phyloP scores from a whole-genome alignment of 768 basidiomycete species.

The Suillus ampliporus region DNA sequence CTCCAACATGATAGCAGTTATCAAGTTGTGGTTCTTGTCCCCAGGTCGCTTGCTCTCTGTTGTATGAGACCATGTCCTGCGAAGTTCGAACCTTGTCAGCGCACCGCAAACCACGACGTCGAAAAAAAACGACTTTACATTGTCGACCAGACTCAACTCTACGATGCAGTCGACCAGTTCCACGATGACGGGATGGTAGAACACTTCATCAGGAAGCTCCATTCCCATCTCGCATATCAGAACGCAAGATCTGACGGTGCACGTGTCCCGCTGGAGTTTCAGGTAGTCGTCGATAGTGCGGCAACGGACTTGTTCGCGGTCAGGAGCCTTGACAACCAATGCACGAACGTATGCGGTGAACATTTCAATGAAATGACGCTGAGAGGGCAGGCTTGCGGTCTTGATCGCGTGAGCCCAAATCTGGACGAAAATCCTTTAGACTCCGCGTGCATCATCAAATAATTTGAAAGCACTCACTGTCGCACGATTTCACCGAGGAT shows the following conservation, averaged over 20 bases:
- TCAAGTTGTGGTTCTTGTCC: slow-evolving; percentile 39
- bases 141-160: slow-evolving; percentile 30
- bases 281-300: slow-evolving; percentile 39
- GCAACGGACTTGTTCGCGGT: slow-evolving; percentile 14
- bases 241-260: slow-evolving; percentile 35
- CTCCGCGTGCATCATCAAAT: neutral
- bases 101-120: neutral
- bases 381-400: slow-evolving; percentile 1
- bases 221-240: slow-evolving; percentile 35
- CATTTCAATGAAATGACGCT: slow-evolving; percentile 13
- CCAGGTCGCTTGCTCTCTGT: slow-evolving; percentile 41
- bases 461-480: slow-evolving; percentile 6
- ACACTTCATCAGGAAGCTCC: slow-evolving; percentile 39
- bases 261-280: slow-evolving; percentile 36
- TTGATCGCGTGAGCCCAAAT: slow-evolving; percentile 13
- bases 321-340: slow-evolving; percentile 9
- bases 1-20: slow-evolving; percentile 41
- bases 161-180: slow-evolving; percentile 14
- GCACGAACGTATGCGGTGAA: slow-evolving; percentile 7
- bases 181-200: slow-evolving; percentile 27
- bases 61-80: slow-evolving; percentile 45
- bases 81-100: neutral
- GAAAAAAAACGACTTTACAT: slow-evolving; percentile 22
- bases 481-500: slow-evolving; percentile 16
- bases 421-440: slow-evolving; percentile 5